Base-by-base conservation (phyloP, 108 stramenopile species). In the Cylindrotheca closterium region DNA sequence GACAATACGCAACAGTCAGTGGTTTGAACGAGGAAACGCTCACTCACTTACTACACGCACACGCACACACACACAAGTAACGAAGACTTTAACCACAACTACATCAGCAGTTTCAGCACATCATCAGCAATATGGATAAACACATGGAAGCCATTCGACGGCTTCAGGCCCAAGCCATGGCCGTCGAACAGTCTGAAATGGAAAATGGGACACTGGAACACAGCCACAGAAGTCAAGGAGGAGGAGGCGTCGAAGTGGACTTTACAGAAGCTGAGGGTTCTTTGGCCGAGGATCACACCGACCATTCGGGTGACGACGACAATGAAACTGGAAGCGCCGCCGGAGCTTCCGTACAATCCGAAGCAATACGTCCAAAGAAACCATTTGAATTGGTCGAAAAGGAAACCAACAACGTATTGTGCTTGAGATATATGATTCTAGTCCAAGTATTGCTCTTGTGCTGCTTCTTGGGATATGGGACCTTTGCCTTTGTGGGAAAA, bases 321-420 rank as follows among this genome's bases (percentile, higher is more conserved):
- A 42, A 15, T 15, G 15, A 10, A 7, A 10, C 37, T 42, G 37
- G 37, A 42, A 42, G 37, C 37, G 15, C 37, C 10, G 15, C 7
- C 7, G 37, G 37, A 7, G 37, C 7, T 42, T 42, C 37, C 10
- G 37, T 10, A 42, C 7, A 42, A 10, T 42, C 15, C 37, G 37
- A 42, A 7, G n/a, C n/a, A n/a, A n/a, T n/a, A n/a, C 37, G 37
- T 10, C 37, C 37, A 42, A 42, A 15, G 37, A 42, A 42, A 15
- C 65, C 65, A 1, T 31, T 57, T 28, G 65, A 67, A 48, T 33
- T 67, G 3, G 65, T 67, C 7, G 17, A 24, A 42, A 55, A 30
- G 34, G 65, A 67, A 33, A 67, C 65, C 1, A 30, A 30, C 8
- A 33, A 37, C 1, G 65, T 67, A 4, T 47, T 28, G 15, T 30